Base-by-base conservation (phyloP, 495 filamentous ascomycete genomes). In the Xylaria castorea region DNA sequence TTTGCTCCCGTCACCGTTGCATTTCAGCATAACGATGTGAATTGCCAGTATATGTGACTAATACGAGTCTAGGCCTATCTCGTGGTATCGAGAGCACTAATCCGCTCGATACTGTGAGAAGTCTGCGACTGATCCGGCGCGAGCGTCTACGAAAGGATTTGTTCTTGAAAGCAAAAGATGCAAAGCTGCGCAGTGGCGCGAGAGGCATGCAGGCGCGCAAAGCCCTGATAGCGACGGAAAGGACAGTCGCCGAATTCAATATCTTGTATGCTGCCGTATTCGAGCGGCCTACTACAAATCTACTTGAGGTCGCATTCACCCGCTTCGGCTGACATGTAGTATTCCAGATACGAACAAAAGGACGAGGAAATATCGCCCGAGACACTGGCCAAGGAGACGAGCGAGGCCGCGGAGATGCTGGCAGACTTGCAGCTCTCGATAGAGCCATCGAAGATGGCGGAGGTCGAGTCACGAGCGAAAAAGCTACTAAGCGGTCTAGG, bases 161-260 rank as follows among this genome's bases (percentile, higher is more conserved):
- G 4, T 91, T 91, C 65, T 84, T 92, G 42, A 86, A 89, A 7
- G 88, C 92, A 72, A 93, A 92, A 74, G 91, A 91, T 75, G 92
- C 92, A n/a, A 83, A 85, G 44, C 75, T 93, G 34, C 85, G 92
- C 66, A 94, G 92, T 74, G 93, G 93, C 25, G 87, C 91, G 0
- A 83, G 93, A 71, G 93, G 93, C 0, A 75, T 91, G 57, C 88
- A 91, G 67, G 92, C 93, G 0, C 83, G 93, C 36, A 95, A 94
- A 76, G 87, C 89, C 3, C 74, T 95, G 51, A 87, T 87, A 50
- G 83, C 87, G 16, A 84, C 90, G 30, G 93, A 96, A 75, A 87
- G 88, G 68, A 86, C 85, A 42, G 79, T 92, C 7, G 86, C 87
- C 34, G 83, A 87, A 18, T 89, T 89, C 12, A 79, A 82, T 50